Evolutionary conservation across 768 basidiomycete species (phyloP), one percentile per base, ranked within the genome.

Genomic region (Pleurotus citrinopileatus): DNA sequence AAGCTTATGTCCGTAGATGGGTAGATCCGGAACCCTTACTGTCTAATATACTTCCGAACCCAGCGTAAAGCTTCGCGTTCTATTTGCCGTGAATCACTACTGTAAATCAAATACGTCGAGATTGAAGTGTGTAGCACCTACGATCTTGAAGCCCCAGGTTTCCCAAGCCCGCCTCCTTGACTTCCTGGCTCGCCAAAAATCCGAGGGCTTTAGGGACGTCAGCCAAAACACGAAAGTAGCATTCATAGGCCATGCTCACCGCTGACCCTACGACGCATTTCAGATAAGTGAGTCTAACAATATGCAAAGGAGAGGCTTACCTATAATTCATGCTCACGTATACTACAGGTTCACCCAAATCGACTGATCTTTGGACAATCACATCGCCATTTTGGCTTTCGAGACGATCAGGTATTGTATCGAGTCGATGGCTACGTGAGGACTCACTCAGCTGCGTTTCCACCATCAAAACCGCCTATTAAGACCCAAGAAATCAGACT

Each of bases 131-230:
- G 19, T 28, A 27, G 12, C 8, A 69, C 80, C 64, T 59, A 82
- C 82, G 82, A 67, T 88, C 86, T 54, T 78, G 79, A 20, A 89
- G 67, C n/a, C 87, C 87, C 19, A 86, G 70, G 61, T 88, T 89
- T 1, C 79, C 81, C 6, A 80, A 69, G 1, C 76, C 77, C 2
- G 76, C 81, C 3, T 66, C 71, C 44, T 74, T 76, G 1, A 82
- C 74, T 67, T 84, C 80, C 57, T 75, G 69, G 38, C 80, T 69
- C 0, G 75, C 73, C 34, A 83, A 55, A 63, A 83, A 84, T 2
- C 82, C 81, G 47, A 81, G 76, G 3, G 74, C 80, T 73, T 27
- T 23, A 45, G 40, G 32, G 13, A 22, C 17, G 32, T 17, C 10
- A 23, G 9, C 23, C 23, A 22, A 17, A 20, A 9, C 22, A 20